Evolutionary conservation across 164 flowering plant species (phyloP), one percentile per base, ranked within the genome.

Genomic region (Cinnamomum chago): DNA sequence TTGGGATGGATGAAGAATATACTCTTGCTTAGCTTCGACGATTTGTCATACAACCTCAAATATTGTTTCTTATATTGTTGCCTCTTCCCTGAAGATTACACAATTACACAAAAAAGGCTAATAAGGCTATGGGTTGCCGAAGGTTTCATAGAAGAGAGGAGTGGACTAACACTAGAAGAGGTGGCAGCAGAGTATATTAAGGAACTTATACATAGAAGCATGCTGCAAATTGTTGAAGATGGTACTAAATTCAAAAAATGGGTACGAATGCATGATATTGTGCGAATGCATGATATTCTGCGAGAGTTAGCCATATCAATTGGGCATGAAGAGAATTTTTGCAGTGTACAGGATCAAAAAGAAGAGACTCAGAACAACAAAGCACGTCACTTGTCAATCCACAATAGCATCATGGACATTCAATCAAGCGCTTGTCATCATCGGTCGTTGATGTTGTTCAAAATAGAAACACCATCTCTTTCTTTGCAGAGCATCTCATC

Each of bases 41-140:
- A 79, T 47, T 24, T 81, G 27, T 75, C 79, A 0, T 51, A 68
- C 15, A 24, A 9, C 30, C 70, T 79, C 27, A 79, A 68, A 55
- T 62, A 69, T 1, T 79, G 79, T 60, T 79, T 79, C 68, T 73
- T 79, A 9, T 79, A 79, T 24, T 64, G 73, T 50, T 78, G 79
- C 22, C 40, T 68, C 14, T 79, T 73, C 33, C 71, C 73, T 12
- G 69, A 66, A 10, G 77, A 76, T 55, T 18, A 35, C 13, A 52
- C 73, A 18, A 73, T 79, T 64, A 17, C 40, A 14, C 74, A 50
- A 5, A 72, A 70, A 2, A 68, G 67, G 7, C 72, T 86, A 25
- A 67, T 77, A 3, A 62, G 73, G 25, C 28, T 84, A 18, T 81
- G 69, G 79, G 66, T 80, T 23, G 78, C 82, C 5, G 77, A 80